Conservation (phyloP, 495 filamentous ascomycete species). For the Lophiostoma macrostomum region DNA sequence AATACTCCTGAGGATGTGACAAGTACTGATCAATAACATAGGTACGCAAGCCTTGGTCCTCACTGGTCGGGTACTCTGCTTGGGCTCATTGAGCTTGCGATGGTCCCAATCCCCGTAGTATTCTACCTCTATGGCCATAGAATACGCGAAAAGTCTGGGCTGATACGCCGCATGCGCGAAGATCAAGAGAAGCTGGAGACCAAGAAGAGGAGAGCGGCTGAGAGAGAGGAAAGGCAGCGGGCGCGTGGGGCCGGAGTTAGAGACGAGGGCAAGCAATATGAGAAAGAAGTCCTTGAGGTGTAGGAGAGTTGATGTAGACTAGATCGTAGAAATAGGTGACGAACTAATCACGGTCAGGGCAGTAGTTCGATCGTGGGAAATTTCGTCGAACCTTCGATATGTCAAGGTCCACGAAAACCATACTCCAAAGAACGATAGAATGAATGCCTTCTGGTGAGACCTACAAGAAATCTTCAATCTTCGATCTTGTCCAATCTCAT, state of each 20-base stretch:
- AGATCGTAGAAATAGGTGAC: no score
- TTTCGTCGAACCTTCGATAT: no score
- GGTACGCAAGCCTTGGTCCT: conserved; percentile 64
- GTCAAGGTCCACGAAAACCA: no score
- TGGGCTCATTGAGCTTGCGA: conserved; percentile 62
- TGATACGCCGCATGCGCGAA: conserved; percentile 68
- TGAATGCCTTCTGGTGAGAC: no score
- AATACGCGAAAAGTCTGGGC: conserved; percentile 62
- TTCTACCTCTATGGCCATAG: conserved; percentile 73
- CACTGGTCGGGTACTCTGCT: conserved; percentile 78
- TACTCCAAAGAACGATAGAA: no score
- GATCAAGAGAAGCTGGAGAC: conserved; percentile 63
- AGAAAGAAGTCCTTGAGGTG: not conserved
- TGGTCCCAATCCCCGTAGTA: conserved; percentile 75
- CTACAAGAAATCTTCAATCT: no score
- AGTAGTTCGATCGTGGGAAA: no score
- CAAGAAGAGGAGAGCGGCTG: conserved; percentile 39
- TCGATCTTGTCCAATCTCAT: no score
- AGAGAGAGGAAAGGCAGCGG: conserved; percentile 35
- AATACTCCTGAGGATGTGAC: no score
- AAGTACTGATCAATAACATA: no score
- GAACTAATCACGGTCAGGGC: no score
- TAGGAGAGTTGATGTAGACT: no score
- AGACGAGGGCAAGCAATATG: conserved; percentile 1
- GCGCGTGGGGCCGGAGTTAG: conserved; percentile 13